phyloP scores from a whole-genome alignment of 805 yeast genomes.

The Yamadazyma sp. region DNA sequence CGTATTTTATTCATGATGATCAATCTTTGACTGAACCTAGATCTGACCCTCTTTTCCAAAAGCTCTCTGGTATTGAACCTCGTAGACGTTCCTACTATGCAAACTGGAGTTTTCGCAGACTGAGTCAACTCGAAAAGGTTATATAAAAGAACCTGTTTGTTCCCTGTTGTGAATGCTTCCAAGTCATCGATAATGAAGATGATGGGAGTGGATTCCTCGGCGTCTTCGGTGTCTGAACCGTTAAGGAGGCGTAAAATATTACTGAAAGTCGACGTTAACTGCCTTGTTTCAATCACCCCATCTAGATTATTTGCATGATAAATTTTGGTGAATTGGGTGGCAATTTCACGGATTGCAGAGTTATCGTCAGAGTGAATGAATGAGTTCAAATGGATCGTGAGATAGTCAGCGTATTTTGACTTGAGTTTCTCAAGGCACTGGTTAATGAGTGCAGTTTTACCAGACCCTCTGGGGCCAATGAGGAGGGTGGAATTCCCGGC shows the following conservation, averaged over 20 bases:
- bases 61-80: slow-evolving; percentile 74
- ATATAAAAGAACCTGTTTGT: slow-evolving; percentile 81
- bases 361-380: slow-evolving; percentile 70
- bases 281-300: slow-evolving; percentile 12
- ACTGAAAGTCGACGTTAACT: slow-evolving; percentile 13
- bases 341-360: slow-evolving; percentile 80
- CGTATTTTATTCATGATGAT: slow-evolving; percentile 56
- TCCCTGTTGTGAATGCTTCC: slow-evolving; percentile 69
- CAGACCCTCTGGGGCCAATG: slow-evolving; percentile 78
- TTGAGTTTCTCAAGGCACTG: slow-evolving; percentile 51
- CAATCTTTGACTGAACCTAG: slow-evolving; percentile 82
- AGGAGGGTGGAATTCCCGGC: slow-evolving; percentile 82
- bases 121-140: slow-evolving; percentile 88
- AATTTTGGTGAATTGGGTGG: slow-evolving; percentile 67
- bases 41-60: slow-evolving; percentile 86
- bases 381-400: slow-evolving; percentile 69
- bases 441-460: slow-evolving; percentile 67
- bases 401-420: slow-evolving; percentile 46
- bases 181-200: slow-evolving; percentile 83
- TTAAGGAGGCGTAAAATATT: slow-evolving; percentile 36
- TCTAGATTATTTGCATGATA: slow-evolving; percentile 7
- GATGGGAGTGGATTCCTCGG: slow-evolving; percentile 48
- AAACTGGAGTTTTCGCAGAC: slow-evolving; percentile 63
- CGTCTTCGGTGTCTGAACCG: slow-evolving; percentile 16
- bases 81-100: slow-evolving; percentile 78